phyloP scores from a whole-genome alignment of 768 basidiomycete genomes.

The Phylloporus arenicola region DNA sequence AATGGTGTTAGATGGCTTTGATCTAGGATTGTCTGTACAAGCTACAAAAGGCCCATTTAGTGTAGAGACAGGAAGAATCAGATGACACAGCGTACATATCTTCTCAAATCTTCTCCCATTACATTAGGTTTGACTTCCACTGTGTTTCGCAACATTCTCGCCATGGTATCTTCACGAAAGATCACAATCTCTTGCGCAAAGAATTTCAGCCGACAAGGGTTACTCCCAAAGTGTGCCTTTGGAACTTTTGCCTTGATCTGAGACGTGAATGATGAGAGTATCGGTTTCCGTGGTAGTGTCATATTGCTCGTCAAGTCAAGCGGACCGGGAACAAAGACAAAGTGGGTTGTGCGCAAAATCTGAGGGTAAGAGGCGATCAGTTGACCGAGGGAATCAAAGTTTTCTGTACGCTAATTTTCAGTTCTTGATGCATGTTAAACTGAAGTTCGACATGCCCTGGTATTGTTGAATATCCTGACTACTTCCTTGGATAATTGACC shows the following conservation, averaged over 20 bases:
- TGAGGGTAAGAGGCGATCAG: conserved; percentile 76
- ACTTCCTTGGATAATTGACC: conserved; percentile 73
- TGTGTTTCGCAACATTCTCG: conserved; percentile 86
- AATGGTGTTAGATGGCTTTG: conserved; percentile 93
- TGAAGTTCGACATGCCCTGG: conserved; percentile 51
- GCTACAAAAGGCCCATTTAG: conserved; percentile 39
- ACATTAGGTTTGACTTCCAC: conserved; percentile 83
- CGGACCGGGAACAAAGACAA: conserved; percentile 93
- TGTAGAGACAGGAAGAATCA: neutral
- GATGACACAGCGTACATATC: conserved; percentile 60
- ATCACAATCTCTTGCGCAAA: conserved; percentile 95
- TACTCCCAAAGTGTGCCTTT: conserved; percentile 76
- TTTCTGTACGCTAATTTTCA: conserved; percentile 46
- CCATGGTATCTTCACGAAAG: conserved; percentile 90
- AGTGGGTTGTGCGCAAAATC: conserved; percentile 76
- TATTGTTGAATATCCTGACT: conserved; percentile 76
- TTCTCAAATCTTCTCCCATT: conserved; percentile 74
- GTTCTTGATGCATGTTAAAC: neutral
- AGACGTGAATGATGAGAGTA: conserved; percentile 70
- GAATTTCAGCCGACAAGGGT: conserved; percentile 93
- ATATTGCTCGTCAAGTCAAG: conserved; percentile 80
- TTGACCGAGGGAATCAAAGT: conserved; percentile 82
- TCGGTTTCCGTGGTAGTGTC: conserved; percentile 72
- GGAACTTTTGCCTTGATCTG: conserved; percentile 71
- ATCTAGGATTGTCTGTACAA: conserved; percentile 94